Percentiles rank a stretch among this genome's conserved stretches.
Evolutionary conservation across 352 stramenopile species (phyloP).

Genomic region (Phytophthora sansomeana): DNA sequence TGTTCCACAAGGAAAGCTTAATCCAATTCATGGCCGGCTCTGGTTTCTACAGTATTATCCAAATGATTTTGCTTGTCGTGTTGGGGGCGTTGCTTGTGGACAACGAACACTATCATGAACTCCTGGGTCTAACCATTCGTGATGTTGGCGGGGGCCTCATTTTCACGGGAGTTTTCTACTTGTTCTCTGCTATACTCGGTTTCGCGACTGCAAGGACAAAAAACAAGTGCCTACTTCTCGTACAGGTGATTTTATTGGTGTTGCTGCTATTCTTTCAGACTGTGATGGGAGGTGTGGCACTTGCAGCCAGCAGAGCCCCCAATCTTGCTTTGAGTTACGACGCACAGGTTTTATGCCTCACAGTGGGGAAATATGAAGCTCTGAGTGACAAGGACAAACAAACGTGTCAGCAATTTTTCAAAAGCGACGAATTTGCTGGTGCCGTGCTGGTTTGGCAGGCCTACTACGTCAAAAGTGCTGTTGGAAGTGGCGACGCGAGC

Average conservation of each 20-base stretch:
- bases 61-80: constrained; percentile 61
- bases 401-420: constrained; percentile 59
- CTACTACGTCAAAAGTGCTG: constrained; percentile 67
- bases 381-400: constrained; percentile 43
- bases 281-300: constrained; percentile 65
- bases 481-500: constrained; percentile 11
- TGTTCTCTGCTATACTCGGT: constrained; percentile 51
- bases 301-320: constrained; percentile 40
- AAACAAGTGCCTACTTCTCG: constrained; percentile 82
- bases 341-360: constrained; percentile 61
- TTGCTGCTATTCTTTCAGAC: constrained; percentile 65
- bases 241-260: constrained; percentile 57
- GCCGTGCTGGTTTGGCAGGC: constrained; percentile 76
- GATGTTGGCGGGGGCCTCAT: constrained; percentile 72
- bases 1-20: constrained; percentile 75
- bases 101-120: constrained; percentile 70
- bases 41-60: constrained; percentile 69
- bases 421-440: constrained; percentile 68
- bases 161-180: constrained; percentile 69
- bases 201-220: constrained; percentile 64
- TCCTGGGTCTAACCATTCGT: constrained; percentile 58
- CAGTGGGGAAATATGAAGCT: constrained; percentile 60
- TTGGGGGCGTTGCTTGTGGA: constrained; percentile 56
- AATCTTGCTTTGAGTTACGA: constrained; percentile 39
- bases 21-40: constrained; percentile 66